A percentile compares a stretch with the other conserved stretches of the same genome.
These are phyloP conservation scores for Lepraria neglecta DNA, from an alignment of 495 filamentous ascomycete species.

Conservation along the genomic window DNA sequence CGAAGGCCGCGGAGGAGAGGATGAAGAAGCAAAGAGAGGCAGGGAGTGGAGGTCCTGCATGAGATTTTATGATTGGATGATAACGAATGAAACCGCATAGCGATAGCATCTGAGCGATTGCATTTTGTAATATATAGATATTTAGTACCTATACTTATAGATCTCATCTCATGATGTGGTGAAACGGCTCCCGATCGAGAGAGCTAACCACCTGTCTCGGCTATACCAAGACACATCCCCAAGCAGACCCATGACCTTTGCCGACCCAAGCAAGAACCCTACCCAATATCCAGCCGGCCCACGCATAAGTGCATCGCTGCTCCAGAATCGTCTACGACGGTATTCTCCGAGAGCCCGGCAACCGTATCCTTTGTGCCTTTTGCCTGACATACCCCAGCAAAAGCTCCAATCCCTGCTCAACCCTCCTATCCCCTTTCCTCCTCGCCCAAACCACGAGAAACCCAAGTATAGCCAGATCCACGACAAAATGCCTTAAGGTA, in stretches of 20 bases:
- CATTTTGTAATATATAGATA: neutral
- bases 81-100: neutral
- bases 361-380: slow-evolving; percentile 46
- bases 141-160: no score
- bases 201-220: no score
- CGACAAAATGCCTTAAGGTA: slow-evolving; percentile 62
- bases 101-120: neutral
- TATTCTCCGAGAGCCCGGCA: neutral
- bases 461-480: slow-evolving; percentile 64
- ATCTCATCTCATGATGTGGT: no score
- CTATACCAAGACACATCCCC: no score
- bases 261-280: no score
- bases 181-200: no score
- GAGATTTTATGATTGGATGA: neutral
- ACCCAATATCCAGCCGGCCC: neutral
- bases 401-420: slow-evolving; percentile 68
- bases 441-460: slow-evolving; percentile 74
- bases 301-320: neutral
- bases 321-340: no score
- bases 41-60: slow-evolving; percentile 31
- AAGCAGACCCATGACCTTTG: no score
- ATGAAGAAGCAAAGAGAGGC: slow-evolving; percentile 32
- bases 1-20: slow-evolving; percentile 43
- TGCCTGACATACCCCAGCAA: slow-evolving; percentile 57
- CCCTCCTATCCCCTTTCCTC: slow-evolving; percentile 62